phyloP scores from a whole-genome alignment of 768 basidiomycete genomes.

The Boletus reticulatus region DNA sequence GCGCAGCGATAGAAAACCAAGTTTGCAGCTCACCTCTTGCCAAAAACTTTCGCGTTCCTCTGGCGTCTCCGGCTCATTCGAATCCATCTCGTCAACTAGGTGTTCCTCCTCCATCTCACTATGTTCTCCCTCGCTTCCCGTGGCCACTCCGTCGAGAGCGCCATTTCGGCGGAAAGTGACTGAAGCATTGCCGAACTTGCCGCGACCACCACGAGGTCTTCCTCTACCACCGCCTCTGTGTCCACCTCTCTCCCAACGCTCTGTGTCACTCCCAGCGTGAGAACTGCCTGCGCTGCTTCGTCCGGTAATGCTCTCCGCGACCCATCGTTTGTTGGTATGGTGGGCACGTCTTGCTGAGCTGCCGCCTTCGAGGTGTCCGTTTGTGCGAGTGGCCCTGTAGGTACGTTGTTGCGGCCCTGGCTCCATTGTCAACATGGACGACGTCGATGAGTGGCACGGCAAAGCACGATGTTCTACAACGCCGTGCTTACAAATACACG shows the following conservation, averaged over 20 bases:
- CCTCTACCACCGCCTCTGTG: slow-evolving; percentile 51
- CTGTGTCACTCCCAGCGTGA: slow-evolving; percentile 41
- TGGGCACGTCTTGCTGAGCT: slow-evolving; percentile 27
- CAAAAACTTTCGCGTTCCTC: slow-evolving; percentile 71
- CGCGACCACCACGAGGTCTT: slow-evolving; percentile 36
- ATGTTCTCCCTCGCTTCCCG: slow-evolving; percentile 34
- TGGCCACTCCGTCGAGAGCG: slow-evolving; percentile 28
- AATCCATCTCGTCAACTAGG: slow-evolving; percentile 35
- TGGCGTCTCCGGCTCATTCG: slow-evolving; percentile 50
- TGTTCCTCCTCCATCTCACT: slow-evolving; percentile 35
- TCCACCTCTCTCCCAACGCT: slow-evolving; percentile 65
- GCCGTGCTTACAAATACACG: not conserved
- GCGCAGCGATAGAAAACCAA: slow-evolving; percentile 6
- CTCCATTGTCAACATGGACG: slow-evolving; percentile 26
- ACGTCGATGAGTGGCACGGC: slow-evolving; percentile 2
- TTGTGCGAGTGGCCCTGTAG: slow-evolving; percentile 21
- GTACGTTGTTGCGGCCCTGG: slow-evolving; percentile 19
- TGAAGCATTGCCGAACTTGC: slow-evolving; percentile 42
- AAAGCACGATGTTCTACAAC: not conserved
- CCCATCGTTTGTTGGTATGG: slow-evolving; percentile 62
- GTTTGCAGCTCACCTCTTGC: slow-evolving; percentile 56
- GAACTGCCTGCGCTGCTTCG: slow-evolving; percentile 36
- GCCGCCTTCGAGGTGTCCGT: slow-evolving; percentile 20
- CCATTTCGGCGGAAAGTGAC: slow-evolving; percentile 33
- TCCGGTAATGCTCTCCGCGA: slow-evolving; percentile 38